A percentile compares a stretch with the other conserved stretches of the same genome.
Conservation (phyloP, 129 eudicot species). For the Scalesia atractyloides region DNA sequence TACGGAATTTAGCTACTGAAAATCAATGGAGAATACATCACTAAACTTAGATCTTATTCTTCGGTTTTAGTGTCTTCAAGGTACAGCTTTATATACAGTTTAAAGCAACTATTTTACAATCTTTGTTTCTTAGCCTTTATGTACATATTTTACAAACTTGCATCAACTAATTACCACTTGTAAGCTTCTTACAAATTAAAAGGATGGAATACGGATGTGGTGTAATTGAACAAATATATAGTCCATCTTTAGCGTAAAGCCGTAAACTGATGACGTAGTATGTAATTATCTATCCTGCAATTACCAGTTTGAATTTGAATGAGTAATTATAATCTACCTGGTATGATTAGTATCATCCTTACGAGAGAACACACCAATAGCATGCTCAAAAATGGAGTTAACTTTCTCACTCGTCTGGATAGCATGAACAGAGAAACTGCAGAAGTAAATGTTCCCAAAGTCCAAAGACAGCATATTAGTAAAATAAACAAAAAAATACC, state of each 20-base stretch:
- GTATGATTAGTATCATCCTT: constrained; percentile 60
- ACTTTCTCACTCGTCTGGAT: constrained; percentile 90
- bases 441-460: constrained; percentile 23
- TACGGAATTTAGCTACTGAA: not conserved
- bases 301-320: not conserved
- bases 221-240: not conserved
- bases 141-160: not conserved
- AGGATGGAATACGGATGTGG: not conserved
- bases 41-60: not conserved
- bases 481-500: constrained; percentile 1
- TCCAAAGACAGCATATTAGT: constrained; percentile 5
- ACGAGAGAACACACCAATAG: constrained; percentile 79
- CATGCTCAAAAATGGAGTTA: constrained; percentile 80
- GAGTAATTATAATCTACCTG: constrained; percentile 44
- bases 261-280: not conserved
- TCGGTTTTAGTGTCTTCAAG: not conserved
- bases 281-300: constrained; percentile 11
- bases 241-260: not conserved
- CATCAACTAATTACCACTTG: not conserved
- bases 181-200: not conserved
- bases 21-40: not conserved
- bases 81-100: not conserved
- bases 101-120: not conserved
- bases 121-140: not conserved
- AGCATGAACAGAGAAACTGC: constrained; percentile 96